These are phyloP conservation scores for Geosmithia putterillii DNA, from an alignment of 2,329 filamentous ascomycete species.

Conservation along the genomic window DNA sequence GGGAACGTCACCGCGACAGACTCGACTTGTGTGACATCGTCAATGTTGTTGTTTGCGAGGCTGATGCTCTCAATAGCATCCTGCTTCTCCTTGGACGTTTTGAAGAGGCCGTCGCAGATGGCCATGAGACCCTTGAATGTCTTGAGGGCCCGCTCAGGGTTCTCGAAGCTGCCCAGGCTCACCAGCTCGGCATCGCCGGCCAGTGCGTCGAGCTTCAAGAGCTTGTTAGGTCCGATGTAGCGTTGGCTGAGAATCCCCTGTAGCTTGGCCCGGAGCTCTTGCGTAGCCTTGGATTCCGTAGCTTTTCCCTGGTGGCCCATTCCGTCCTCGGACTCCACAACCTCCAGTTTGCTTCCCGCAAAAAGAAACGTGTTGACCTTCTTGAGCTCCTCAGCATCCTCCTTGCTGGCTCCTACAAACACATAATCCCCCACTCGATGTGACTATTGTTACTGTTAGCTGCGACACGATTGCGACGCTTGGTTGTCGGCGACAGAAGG, in stretches of 20 bases:
- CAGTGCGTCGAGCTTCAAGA: conserved; percentile 74
- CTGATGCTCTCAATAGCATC: conserved; percentile 74
- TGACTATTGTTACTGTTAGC: conserved; percentile 59
- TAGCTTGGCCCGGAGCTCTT: conserved; percentile 57
- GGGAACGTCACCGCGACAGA: conserved; percentile 69
- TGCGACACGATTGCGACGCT: background rate
- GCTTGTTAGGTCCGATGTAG: conserved; percentile 58
- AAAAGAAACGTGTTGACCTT: conserved; percentile 59
- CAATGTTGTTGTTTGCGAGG: conserved; percentile 68
- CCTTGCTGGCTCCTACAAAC: conserved; percentile 52
- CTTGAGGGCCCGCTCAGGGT: conserved; percentile 61
- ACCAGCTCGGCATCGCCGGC: conserved; percentile 60
- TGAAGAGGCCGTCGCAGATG: conserved; percentile 69
- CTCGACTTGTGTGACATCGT: conserved; percentile 60
- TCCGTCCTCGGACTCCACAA: conserved; percentile 35
- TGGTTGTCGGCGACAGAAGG: background rate
- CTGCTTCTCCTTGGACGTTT: conserved; percentile 56
- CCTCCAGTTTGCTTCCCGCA: conserved; percentile 49
- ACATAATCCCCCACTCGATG: conserved; percentile 56
- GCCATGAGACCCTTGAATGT: conserved; percentile 88
- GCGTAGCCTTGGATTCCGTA: conserved; percentile 36
- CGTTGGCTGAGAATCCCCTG: conserved; percentile 59
- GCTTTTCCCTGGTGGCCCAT: conserved; percentile 18
- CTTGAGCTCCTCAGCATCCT: conserved; percentile 50
- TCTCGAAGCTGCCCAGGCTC: conserved; percentile 64